Base-by-base conservation (phyloP, 2,329 filamentous ascomycete species). In the Neofusicoccum umdonicola region DNA sequence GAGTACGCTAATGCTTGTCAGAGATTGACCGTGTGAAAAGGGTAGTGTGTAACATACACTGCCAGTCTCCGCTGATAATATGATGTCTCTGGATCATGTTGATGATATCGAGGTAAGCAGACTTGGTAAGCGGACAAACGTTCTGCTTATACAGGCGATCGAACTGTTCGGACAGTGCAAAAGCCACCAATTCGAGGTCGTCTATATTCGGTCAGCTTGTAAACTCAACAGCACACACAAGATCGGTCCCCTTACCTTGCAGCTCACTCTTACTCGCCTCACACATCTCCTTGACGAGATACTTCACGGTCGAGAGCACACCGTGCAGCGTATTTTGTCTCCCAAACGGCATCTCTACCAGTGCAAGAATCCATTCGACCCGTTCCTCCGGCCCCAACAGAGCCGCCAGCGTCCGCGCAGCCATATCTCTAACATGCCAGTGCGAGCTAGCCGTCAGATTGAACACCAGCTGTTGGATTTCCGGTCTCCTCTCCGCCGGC, bases 371-470 rank as follows among this genome's bases (percentile, higher is more conserved):
- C 22, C 67, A 67, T 57, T 69, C 66, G 22, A 70, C 66, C 51
- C 71, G 63, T 45, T 77, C 71, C 19, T 68, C 66, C 6, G 67
- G 66, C 27, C 67, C 47, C 6, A 72, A 68, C 27, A 82, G 67
- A 5, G 75, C 72, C 2, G 78, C 77, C 12, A 91, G 80, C 0
- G 91, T 91, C 15, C 90, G 84, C 0, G 91, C 90, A 0, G 91
- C 90, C 74, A 93, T 92, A 70, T 94, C 91, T 57, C 92, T 83
- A 6, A 95, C 86, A 72, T 93, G 90, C 92, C 92, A 95, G 17
- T 92, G 85, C 0, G 84, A 84, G 67, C 88, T 92, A 11, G 81
- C 84, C 3, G 92, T 81, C 63, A 93, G 88, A 47, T 80, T 81
- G 6, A 83, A 76, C 7, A 94, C 86, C 52, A 85, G 81, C 3